A percentile compares a stretch with the other conserved stretches of the same genome.
These are phyloP conservation scores for Gillenia trifoliata DNA, from an alignment of 306 rosid genomes.

Conservation along the genomic window DNA sequence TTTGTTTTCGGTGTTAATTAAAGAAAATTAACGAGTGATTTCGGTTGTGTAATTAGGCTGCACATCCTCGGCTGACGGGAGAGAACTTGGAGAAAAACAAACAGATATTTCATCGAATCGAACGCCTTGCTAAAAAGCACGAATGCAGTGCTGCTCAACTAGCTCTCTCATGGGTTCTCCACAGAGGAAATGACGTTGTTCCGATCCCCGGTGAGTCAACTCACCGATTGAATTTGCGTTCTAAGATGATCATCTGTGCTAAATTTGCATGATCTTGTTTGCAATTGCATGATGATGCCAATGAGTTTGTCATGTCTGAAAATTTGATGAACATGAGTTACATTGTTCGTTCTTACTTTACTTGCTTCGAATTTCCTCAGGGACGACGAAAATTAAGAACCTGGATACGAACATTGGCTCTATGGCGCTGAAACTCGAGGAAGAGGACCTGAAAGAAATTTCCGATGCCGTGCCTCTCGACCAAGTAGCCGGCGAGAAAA, in stretches of 20 bases:
- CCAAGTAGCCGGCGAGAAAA: conserved; percentile 46
- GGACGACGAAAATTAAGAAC: conserved; percentile 52
- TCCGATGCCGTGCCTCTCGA: conserved; percentile 37
- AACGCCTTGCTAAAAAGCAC: conserved; percentile 44
- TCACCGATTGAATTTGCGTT: not conserved
- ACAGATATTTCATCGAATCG: conserved; percentile 34
- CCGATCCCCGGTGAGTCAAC: conserved; percentile 39
- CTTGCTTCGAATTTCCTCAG: not conserved
- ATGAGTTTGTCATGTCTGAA: not conserved
- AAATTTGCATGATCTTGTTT: no score
- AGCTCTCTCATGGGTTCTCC: conserved; percentile 67
- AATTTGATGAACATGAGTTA: not conserved
- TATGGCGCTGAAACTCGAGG: conserved; percentile 29
- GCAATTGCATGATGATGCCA: no score
- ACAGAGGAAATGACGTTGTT: conserved; percentile 54
- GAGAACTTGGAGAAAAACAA: conserved; percentile 45
- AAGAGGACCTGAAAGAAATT: conserved; percentile 36
- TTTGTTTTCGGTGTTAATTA: not conserved
- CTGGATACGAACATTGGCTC: conserved; percentile 46
- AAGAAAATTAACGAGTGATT: no score
- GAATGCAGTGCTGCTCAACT: conserved; percentile 55
- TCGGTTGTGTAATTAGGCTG: no score
- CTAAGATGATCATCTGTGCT: no score
- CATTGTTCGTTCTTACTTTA: not conserved
- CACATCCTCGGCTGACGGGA: conserved; percentile 39